Evolutionary conservation across 2,329 filamentous ascomycete genomes (phyloP), one percentile per base, ranked within the genome.

Genomic region (Ascochyta pisi): DNA sequence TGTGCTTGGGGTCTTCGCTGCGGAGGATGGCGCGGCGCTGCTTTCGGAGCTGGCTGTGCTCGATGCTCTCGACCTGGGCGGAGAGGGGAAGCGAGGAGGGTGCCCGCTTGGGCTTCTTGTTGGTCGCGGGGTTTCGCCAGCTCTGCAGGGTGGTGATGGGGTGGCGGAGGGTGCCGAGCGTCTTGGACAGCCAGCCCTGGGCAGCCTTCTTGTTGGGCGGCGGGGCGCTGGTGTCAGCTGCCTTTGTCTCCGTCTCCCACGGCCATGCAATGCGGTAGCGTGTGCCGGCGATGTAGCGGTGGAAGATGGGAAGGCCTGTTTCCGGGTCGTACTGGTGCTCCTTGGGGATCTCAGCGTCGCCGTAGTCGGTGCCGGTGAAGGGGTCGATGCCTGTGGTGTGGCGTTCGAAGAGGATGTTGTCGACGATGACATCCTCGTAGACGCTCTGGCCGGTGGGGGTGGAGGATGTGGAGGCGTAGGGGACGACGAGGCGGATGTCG

Each of bases 401-500:
- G 45, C 66, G 66, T 57, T 73, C 64, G 65, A 76, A 60, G 42
- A 60, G 27, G 23, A 75, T 45, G 6, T 66, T 63, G 43, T 76
- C 73, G 31, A 75, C 70, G 26, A 77, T 60, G 48, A 74, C 71
- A 73, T 98, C 93, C 37, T 63, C 48, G 70, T 86, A 85, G 27
- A 58, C 55, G 38, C 61, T 64, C 68, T 88, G 87, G 12, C 89
- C 90, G 61, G 79, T 76, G 15, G 85, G 82, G 73, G 95, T 85
- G 45, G 57, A 50, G 24, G 56, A 51, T 8, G 54, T 58, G 15
- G 81, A 81, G 50, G 96, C 63, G 49, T 68, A 80, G 22, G 91
- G 87, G 70, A 91, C 86, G 44, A 98, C 91, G 31, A 97, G 90
- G 54, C 91, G 90, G 61, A 98, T 82, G 58, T 90, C 82, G 31